Conservation (phyloP, 371 early-diverging fungal genomes). For the Gilbertella persicaria region DNA sequence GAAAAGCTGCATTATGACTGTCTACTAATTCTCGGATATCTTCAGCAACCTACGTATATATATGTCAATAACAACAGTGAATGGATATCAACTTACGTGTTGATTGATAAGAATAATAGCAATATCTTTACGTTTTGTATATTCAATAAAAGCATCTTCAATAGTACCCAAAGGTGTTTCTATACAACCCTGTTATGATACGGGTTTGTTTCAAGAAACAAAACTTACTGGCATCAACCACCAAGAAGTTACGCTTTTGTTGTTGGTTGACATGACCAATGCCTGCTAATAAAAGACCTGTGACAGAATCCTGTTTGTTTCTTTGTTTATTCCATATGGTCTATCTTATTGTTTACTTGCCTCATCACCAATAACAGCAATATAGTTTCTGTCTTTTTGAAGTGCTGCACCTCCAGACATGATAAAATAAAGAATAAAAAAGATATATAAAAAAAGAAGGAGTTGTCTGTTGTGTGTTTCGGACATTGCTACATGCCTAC, state of each 20-base stretch:
- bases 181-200: slow-evolving; percentile 26
- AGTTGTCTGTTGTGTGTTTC: not conserved
- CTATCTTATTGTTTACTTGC: slow-evolving; percentile 39
- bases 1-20: slow-evolving; percentile 90
- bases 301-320: slow-evolving; percentile 86
- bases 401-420: slow-evolving; percentile 47
- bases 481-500: not conserved
- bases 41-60: slow-evolving; percentile 80
- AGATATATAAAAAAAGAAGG: not conserved
- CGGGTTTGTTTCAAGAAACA: not conserved
- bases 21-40: slow-evolving; percentile 90
- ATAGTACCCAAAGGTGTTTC: slow-evolving; percentile 90
- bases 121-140: slow-evolving; percentile 93
- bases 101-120: slow-evolving; percentile 98
- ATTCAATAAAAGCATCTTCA: slow-evolving; percentile 88
- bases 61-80: not conserved
- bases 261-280: slow-evolving; percentile 89
- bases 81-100: slow-evolving; percentile 61
- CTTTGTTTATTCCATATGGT: not conserved
- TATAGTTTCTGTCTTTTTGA: slow-evolving; percentile 80
- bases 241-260: slow-evolving; percentile 91
- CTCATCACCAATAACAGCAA: slow-evolving; percentile 98
- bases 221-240: slow-evolving; percentile 89
- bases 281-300: slow-evolving; percentile 96
- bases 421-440: slow-evolving; percentile 13